phyloP scores from a whole-genome alignment of 2,329 filamentous ascomycete species.

The Berkeleyomyces basicola region DNA sequence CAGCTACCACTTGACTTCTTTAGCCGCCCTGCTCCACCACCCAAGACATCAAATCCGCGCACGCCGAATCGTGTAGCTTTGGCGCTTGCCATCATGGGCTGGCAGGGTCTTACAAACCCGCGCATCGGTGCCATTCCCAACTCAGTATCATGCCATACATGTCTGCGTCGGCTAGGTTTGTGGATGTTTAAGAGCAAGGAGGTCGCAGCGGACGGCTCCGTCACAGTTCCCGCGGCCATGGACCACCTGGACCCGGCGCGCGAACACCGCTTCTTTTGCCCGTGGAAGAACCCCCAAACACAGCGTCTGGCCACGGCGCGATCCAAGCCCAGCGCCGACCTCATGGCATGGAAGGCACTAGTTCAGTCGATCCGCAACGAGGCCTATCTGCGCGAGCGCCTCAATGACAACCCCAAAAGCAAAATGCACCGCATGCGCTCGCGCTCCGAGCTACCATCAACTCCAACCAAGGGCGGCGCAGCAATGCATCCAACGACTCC shows the following conservation, averaged over 20 bases:
- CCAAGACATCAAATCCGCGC: conserved; percentile 19
- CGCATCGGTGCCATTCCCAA: conserved; percentile 47
- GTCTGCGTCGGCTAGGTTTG: conserved; percentile 72
- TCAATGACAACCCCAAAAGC: conserved; percentile 2
- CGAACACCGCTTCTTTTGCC: conserved; percentile 72
- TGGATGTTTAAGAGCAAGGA: conserved; percentile 84
- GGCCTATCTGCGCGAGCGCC: conserved; percentile 29
- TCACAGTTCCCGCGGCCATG: conserved; percentile 44
- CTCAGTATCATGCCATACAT: conserved; percentile 66
- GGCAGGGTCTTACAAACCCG: conserved; percentile 47
- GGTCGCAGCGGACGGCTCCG: conserved; percentile 35
- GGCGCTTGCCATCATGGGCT: conserved; percentile 54
- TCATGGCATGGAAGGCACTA: conserved; percentile 39
- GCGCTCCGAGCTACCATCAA: conserved; percentile 4
- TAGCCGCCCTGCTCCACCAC: conserved; percentile 23
- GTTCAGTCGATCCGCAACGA: conserved; percentile 41
- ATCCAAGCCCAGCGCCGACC: conserved; percentile 22
- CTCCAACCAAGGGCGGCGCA: conserved; percentile 16
- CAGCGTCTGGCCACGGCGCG: conserved; percentile 32
- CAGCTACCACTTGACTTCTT: conserved; percentile 41
- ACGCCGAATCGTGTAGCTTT: conserved; percentile 42
- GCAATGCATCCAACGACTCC: not conserved
- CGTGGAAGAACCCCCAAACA: conserved; percentile 51
- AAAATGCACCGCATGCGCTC: conserved; percentile 11
- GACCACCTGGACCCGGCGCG: conserved; percentile 49